Evolutionary conservation across 1,139 yeast species (phyloP).

Genomic region (Suhomyces wounanorum): DNA sequence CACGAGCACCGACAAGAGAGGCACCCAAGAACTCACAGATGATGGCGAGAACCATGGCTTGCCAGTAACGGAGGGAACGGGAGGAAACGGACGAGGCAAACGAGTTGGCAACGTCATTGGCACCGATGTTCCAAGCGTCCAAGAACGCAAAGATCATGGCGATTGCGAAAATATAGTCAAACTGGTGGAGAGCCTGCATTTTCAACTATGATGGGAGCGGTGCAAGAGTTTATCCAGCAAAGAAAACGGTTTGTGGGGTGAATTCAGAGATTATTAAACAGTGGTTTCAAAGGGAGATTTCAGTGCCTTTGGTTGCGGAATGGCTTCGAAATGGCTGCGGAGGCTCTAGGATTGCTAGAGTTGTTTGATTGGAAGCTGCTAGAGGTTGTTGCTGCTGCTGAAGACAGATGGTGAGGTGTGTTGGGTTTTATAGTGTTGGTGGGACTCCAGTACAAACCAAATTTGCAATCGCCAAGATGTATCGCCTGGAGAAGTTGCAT

Average conservation of each 20-base stretch:
- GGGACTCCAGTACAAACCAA: background rate
- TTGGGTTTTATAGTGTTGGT: background rate
- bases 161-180: conserved; percentile 66
- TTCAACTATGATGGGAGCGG: background rate
- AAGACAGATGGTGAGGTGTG: too few relatives aligned
- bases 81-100: conserved; percentile 71
- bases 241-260: background rate
- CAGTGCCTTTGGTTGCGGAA: background rate
- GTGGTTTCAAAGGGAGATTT: background rate
- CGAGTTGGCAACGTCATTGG: conserved; percentile 82
- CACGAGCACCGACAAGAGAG: conserved; percentile 70
- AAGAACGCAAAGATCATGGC: conserved; percentile 72
- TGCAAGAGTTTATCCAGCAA: background rate
- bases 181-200: conserved; percentile 49
- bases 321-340: background rate
- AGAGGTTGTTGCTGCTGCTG: too few relatives aligned
- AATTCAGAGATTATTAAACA: background rate
- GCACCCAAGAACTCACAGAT: conserved; percentile 75
- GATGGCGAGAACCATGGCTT: conserved; percentile 71
- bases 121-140: conserved; percentile 85
- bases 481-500: background rate
- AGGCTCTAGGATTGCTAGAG: background rate
- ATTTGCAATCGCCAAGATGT: conserved; percentile 4
- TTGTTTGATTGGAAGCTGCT: too few relatives aligned
- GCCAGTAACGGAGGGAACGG: conserved; percentile 68